Evolutionary conservation across 2,329 filamentous ascomycete species (phyloP).

Genomic region (Botrytis elliptica): DNA sequence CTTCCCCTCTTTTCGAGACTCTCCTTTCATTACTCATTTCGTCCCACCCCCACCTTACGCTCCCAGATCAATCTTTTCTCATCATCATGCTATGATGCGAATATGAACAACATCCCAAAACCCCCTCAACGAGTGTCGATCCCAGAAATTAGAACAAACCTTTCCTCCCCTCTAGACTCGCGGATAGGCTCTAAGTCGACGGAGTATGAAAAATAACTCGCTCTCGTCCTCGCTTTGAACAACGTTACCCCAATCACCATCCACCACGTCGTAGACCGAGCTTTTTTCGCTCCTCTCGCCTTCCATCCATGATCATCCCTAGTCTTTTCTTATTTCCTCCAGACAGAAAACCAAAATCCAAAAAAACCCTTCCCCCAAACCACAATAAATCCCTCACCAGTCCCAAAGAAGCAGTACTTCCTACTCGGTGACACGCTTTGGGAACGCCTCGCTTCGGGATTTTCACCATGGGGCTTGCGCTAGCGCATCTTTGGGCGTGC

Average conservation of each 20-base stretch:
- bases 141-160: not conserved
- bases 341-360: not conserved
- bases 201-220: conserved; percentile 10
- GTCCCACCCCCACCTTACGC: not conserved
- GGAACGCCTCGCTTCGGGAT: conserved; percentile 6
- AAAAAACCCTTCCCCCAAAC: not conserved
- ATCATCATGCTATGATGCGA: not conserved
- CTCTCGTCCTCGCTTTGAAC: conserved; percentile 20
- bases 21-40: not conserved
- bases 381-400: not conserved
- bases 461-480: conserved; percentile 2
- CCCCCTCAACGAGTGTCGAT: conserved; percentile 1
- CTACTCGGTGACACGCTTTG: conserved; percentile 18
- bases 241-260: conserved; percentile 36
- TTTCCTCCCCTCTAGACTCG: not conserved
- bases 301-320: conserved; percentile 3
- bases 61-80: not conserved
- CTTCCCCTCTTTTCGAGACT: not conserved
- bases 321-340: conserved; percentile 2
- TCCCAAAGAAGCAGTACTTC: not conserved
- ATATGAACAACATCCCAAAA: not conserved
- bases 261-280: conserved; percentile 35
- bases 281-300: conserved; percentile 2
- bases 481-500: not conserved
- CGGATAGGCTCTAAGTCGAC: not conserved